Evolutionary conservation across 140 eudicot genomes (phyloP), one percentile per base, ranked within the genome.

Genomic region (Anethum foeniculum): DNA sequence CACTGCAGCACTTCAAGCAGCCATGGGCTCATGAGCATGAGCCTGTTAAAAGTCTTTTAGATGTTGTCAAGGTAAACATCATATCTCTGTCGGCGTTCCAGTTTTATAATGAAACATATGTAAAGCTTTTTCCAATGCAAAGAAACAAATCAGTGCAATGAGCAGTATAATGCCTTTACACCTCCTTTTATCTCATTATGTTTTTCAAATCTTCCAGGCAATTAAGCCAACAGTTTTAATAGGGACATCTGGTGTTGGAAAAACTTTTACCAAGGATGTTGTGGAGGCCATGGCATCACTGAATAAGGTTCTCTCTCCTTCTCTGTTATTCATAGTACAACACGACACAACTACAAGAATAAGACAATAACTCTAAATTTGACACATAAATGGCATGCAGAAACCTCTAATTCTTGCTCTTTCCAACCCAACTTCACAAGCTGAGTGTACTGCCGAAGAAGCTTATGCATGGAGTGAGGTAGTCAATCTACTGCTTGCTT

Each of bases 361-460:
- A 25, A 34, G 27, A 67, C 36, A 7, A 27, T 75, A 19, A 32
- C 71, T 18, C 25, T 51, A 19, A 32, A 9, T 18, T 19, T 67
- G 69, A 52, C 47, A 41, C 11, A 64, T 28, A 10, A 79, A 79
- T 68, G 68, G 27, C 54, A 14, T 83, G 77, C 80, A 89, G 90
- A 87, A 82, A 83, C 88, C 88, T 83, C 80, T 85, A 23, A 87
- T 93, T 84, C 89, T 93, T 85, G 96, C 98, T 64, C 85, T 93
- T 69, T 93, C 98, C 56, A 93, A 93, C 78, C 98, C 98, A 36
- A 93, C 98, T 56, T 91, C 97, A 74, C 98, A 93, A 85, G 79
- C 98, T 7, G 98, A 93, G 85, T 93, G 98, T 79, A 93, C 97
- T 14, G 98, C 98, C 1, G 97, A 93, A 90, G 98, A 93, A 90